Conservation (phyloP, 208 protist species). For the Leptomonas seymouri region DNA sequence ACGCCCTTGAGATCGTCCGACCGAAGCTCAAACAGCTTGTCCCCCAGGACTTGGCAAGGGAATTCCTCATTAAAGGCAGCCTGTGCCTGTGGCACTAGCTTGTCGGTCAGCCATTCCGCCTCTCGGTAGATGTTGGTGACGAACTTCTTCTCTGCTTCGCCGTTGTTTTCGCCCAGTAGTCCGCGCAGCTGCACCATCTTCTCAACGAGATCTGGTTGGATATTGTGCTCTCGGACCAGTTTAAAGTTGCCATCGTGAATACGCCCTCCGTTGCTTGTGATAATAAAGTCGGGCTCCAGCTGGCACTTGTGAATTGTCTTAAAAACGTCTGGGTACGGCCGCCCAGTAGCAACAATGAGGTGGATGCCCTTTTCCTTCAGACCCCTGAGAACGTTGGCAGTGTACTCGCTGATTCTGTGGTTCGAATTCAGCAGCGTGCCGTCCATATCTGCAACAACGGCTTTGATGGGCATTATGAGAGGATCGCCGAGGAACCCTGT, state of each 20-base stretch:
- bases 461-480: conserved; percentile 42
- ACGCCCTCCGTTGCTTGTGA: conserved; percentile 53
- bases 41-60: conserved; percentile 6
- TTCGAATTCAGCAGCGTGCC: conserved; percentile 50
- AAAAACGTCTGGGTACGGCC: conserved; percentile 38
- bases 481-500: too few species aligned
- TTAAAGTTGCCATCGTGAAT: conserved; percentile 39
- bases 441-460: conserved; percentile 51
- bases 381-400: conserved; percentile 21
- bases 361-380: conserved; percentile 35
- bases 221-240: conserved; percentile 44
- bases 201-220: conserved; percentile 36
- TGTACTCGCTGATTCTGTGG: conserved; percentile 41
- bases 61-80: conserved; percentile 40
- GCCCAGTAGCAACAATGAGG: conserved; percentile 48
- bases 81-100: conserved; percentile 25
- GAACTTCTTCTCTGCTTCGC: conserved; percentile 30
- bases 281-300: conserved; percentile 44
- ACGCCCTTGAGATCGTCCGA: conserved; percentile 27
- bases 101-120: conserved; percentile 57
- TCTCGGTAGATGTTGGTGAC: conserved; percentile 58
- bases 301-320: conserved; percentile 18
- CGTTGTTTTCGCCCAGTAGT: conserved; percentile 1
- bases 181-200: conserved; percentile 30
- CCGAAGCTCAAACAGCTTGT: conserved; percentile 25